Evolutionary conservation across 306 rosid genomes (phyloP), one percentile per base, ranked within the genome.

Genomic region (Malus domestica): DNA sequence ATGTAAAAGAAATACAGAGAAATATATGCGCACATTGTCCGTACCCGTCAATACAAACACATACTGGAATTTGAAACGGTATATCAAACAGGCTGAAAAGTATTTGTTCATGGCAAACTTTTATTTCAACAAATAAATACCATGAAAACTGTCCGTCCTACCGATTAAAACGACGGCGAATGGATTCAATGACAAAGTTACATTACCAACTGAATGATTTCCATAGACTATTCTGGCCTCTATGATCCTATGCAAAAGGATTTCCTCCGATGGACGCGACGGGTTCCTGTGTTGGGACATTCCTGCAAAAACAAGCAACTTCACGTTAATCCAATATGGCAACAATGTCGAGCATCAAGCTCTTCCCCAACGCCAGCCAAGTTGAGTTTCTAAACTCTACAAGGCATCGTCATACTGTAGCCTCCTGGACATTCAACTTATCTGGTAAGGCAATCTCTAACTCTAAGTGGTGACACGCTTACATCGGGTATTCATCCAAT

Each of bases 201-300:
- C 30, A 72, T 35, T 15, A 59, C 30, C 76, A 59, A 73, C 35
- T 7, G 46, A 57, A 58, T 15, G 57, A 23, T 19, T 19, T 18
- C 65, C 51, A 12, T 20, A 63, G 8, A 30, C 63, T 61, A 58
- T n/a, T 49, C 45, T 77, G 52, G 64, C 82, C 77, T 79, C 3
- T 38, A 71, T 6, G 69, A 64, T 76, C 72, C 87, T 89, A 93
- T n/a, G 94, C 94, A 75, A 94, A 94, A 69, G 96, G 98, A 82
- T 94, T 94, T 67, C 97, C 94, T 79, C 97, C 96, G 6, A 88
- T 18, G 0, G 98, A 82, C 45, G 91, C 88, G 67, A 88, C 91
- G 20, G 89, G 82, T 62, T 90, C 97, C 16, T 81, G 91, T 27
- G 87, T 42, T 25, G 89, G 79, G 59, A 85, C 85, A 59, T 79